Conservation (phyloP, 768 basidiomycete species). For the Hemileccinum rubropunctum region DNA sequence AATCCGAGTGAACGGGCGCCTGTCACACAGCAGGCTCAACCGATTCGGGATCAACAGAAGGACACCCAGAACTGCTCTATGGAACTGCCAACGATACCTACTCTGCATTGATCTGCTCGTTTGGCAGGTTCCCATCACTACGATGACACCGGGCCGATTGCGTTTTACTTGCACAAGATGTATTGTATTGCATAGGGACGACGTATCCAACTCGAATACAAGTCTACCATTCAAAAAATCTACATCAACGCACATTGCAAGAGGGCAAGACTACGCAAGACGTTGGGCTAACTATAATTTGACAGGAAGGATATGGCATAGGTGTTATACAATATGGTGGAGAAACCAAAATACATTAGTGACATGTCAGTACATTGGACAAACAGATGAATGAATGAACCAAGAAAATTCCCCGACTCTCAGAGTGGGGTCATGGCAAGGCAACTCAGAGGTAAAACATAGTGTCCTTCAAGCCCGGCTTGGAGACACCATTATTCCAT, state of each 20-base stretch:
- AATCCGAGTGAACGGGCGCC: no score
- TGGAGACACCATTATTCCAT: conserved; percentile 59
- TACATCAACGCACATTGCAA: neutral
- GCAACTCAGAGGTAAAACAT: conserved; percentile 70
- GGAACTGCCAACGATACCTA: conserved; percentile 9
- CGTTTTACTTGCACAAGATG: no score
- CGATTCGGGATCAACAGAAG: conserved; percentile 13
- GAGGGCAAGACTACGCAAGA: neutral
- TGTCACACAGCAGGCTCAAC: conserved; percentile 6
- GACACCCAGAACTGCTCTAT: neutral
- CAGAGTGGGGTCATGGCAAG: neutral
- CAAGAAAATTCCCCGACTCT: neutral
- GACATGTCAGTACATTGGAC: neutral
- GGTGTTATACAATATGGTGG: neutral
- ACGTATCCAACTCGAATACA: no score
- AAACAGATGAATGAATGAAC: neutral
- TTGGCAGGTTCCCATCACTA: no score
- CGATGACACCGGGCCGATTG: no score
- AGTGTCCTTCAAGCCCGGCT: conserved; percentile 52
- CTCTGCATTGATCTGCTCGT: neutral
- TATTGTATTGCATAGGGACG: no score
- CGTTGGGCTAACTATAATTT: neutral
- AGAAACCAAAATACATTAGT: conserved; percentile 1
- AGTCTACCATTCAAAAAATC: neutral
- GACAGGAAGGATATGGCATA: neutral